Evolutionary conservation across 208 protist species (phyloP).

Genomic region (Acanthamoeba culbertsoni): DNA sequence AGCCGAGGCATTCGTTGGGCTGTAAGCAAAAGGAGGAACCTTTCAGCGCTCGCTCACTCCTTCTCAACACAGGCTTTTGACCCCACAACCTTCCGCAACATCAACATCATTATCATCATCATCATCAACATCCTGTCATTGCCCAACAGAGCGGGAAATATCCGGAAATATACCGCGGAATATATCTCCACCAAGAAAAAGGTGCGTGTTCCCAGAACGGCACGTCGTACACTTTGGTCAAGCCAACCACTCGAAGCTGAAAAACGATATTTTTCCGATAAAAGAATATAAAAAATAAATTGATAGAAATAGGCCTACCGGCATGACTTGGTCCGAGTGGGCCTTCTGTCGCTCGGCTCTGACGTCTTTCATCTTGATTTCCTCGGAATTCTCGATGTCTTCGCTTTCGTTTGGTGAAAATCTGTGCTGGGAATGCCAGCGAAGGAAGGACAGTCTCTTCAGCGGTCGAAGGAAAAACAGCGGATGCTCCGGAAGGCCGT

Average conservation of each 20-base stretch:
- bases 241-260: background rate
- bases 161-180: background rate
- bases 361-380: background rate
- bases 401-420: background rate
- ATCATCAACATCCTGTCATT: background rate
- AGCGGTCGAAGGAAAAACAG: conserved; percentile 35
- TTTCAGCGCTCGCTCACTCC: background rate
- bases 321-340: background rate
- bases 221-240: background rate
- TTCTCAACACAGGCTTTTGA: background rate
- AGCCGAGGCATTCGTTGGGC: conserved; percentile 3
- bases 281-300: background rate
- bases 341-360: background rate
- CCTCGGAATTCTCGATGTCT: background rate
- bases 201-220: background rate
- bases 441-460: background rate
- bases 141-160: background rate
- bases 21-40: background rate
- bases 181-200: background rate
- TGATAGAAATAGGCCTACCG: background rate
- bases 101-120: background rate
- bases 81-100: background rate
- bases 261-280: background rate
- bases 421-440: background rate
- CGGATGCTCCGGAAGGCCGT: background rate